phyloP scores from a whole-genome alignment of 306 rosid genomes.

The cucumber (Cucumis sativus) region Cucumber_9930_V3 NC_026660.2:17061501-17062000 shows the following conservation, averaged over 20 bases:
- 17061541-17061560: no score
- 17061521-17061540: no score
- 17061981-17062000: conserved; percentile 61
- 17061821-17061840: background rate
- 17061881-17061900: background rate
- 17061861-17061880: background rate
- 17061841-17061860: background rate
- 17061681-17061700: no score
- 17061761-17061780: background rate
- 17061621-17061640: no score
- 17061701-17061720: background rate
- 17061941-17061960: background rate
- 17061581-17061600: no score
- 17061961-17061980: background rate
- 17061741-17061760: background rate
- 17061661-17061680: background rate
- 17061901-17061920: background rate
- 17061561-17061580: no score
- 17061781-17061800: background rate
- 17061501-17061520: no score
- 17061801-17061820: background rate
- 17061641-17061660: background rate
- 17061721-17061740: background rate
- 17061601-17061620: no score
- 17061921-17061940: background rate